Evolutionary conservation across 441 rosid genomes (phyloP).

Genomic region (Viola pubescens): DNA sequence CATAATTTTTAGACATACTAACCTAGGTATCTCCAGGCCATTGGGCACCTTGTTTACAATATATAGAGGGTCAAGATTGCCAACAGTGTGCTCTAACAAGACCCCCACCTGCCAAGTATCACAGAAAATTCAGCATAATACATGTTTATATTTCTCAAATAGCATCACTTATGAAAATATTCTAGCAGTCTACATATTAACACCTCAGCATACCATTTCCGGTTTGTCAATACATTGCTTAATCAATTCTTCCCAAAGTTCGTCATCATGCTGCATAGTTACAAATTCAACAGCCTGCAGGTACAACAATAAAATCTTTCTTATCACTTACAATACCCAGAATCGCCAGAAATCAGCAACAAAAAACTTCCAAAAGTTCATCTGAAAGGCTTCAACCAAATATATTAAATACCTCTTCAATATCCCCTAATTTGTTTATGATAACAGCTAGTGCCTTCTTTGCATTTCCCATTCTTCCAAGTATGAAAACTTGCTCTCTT

Average conservation of each 20-base stretch:
- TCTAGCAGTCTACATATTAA: slow-evolving; percentile 1
- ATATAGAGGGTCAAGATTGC: slow-evolving; percentile 92
- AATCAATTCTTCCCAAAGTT: slow-evolving; percentile 96
- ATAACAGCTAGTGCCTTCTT: slow-evolving; percentile 87
- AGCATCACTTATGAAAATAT: not conserved
- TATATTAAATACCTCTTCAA: slow-evolving; percentile 67
- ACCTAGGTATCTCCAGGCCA: slow-evolving; percentile 99
- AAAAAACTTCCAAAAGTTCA: slow-evolving; percentile 8
- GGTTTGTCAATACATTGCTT: slow-evolving; percentile 91
- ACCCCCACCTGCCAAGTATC: slow-evolving; percentile 70
- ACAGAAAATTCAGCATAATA: slow-evolving; percentile 9
- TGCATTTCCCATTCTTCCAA: slow-evolving; percentile 98
- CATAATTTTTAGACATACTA: slow-evolving; percentile 25
- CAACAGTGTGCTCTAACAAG: slow-evolving; percentile 95
- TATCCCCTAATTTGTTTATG: slow-evolving; percentile 83
- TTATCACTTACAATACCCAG: slow-evolving; percentile 8
- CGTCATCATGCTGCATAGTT: slow-evolving; percentile 94
- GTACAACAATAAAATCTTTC: slow-evolving; percentile 15
- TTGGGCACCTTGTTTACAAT: slow-evolving; percentile 97
- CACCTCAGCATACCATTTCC: slow-evolving; percentile 63
- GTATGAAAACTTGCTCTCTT: slow-evolving; percentile 91
- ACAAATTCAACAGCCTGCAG: slow-evolving; percentile 98
- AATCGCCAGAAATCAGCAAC: slow-evolving; percentile 4
- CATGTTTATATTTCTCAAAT: not conserved
- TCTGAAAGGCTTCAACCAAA: slow-evolving; percentile 12